Percentiles rank a stretch among this genome's conserved stretches.
phyloP scores from a whole-genome alignment of 2,329 filamentous ascomycete species.

The Alternaria arbusti region DNA sequence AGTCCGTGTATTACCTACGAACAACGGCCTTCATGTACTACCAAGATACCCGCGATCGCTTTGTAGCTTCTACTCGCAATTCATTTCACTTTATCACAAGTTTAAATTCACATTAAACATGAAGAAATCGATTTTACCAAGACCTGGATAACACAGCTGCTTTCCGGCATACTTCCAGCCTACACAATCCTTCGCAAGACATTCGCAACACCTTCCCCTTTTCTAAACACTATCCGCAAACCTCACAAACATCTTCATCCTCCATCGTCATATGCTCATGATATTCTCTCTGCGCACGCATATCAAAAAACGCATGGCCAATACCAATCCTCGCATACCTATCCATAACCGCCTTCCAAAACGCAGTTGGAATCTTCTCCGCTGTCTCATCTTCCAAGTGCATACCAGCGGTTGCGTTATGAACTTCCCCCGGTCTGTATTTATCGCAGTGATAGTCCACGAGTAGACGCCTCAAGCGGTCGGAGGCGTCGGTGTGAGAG shows the following conservation, averaged over 20 bases:
- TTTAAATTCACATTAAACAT: not conserved
- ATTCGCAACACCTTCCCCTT: too few species aligned
- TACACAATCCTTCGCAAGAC: not conserved
- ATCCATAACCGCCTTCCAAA: not conserved
- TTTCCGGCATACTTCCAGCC: not conserved
- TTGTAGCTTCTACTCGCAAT: not conserved
- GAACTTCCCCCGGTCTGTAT: not conserved
- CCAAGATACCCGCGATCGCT: conserved; percentile 2
- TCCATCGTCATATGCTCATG: not conserved
- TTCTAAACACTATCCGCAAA: not conserved
- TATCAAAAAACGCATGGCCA: too few species aligned
- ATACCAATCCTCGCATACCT: not conserved
- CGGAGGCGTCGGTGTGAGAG: not conserved
- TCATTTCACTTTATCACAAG: not conserved
- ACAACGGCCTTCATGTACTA: not conserved
- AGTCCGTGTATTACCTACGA: not conserved
- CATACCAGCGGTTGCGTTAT: not conserved
- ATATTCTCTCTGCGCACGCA: not conserved
- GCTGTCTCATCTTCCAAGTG: not conserved
- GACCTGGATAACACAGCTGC: not conserved
- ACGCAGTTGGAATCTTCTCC: not conserved
- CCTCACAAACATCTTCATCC: not conserved
- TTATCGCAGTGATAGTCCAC: not conserved
- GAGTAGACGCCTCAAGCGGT: not conserved
- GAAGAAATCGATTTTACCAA: not conserved